Evolutionary conservation across 2,329 filamentous ascomycete species (phyloP), one percentile per base, ranked within the genome.

Genomic region (Aspergillus calidoustus): DNA sequence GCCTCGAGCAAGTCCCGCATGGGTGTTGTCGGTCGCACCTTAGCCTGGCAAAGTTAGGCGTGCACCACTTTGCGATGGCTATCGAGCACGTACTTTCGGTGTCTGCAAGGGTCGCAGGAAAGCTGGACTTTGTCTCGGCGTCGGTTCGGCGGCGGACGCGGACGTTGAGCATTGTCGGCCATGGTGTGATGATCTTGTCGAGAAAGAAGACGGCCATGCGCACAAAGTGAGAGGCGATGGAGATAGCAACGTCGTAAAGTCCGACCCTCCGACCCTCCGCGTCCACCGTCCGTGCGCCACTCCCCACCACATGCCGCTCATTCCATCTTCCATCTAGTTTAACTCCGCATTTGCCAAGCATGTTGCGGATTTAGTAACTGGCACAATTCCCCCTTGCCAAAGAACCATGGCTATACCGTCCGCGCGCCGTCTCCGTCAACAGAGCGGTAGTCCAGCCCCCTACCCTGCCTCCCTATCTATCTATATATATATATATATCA

Each of bases 91-190:
- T 53, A 53, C 50, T 53, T 53, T 17, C 50, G 50, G 19, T 41
- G 50, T n/a, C 50, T 53, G 31, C 50, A 53, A 41, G 50, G 50
- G 31, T 43, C 50, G 19, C 50, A 41, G 19, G 50, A 53, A 23
- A 53, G 50, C 31, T 53, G 50, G 13, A 25, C 31, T 41, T 53
- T 53, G 50, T 53, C 50, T 53, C 50, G 41, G 50, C 50, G 49
- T 17, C 50, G 30, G 15, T 53, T 53, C 23, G 50, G 50, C n/a
- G 50, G 50, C 19, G 50, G 50, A 25, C 50, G 50, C 31, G 34
- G 50, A n/a, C 50, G 31, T 23, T 43, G 50, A 38, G n/a, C 1
- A 43, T 25, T 38, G 19, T 53, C 50, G 31, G 31, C 19, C 50
- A 53, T 53, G 22, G 30, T 41, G 31, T 17, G 34, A 41, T 11